These are phyloP conservation scores for Penicillium sp. DNA, from an alignment of 2,329 filamentous ascomycete species.

Conservation along the genomic window DNA sequence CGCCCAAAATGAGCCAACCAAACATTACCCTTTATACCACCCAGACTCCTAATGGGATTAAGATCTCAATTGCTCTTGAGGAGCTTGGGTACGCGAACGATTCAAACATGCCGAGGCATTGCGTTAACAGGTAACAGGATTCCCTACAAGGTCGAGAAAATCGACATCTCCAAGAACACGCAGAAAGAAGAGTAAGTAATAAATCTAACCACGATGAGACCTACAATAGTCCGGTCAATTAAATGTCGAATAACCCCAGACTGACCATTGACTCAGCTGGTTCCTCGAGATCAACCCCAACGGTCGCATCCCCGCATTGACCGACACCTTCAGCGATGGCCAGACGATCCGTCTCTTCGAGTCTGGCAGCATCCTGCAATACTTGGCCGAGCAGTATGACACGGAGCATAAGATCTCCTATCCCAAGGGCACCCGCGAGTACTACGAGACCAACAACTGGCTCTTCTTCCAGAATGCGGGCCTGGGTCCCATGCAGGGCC, in stretches of 20 bases:
- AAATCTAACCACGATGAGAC: neutral
- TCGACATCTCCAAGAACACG: constrained; percentile 72
- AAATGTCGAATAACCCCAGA: neutral
- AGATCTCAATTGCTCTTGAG: constrained; percentile 82
- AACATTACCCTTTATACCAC: constrained; percentile 81
- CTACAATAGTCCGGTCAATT: neutral
- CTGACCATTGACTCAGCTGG: constrained; percentile 55
- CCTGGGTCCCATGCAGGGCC: constrained; percentile 79
- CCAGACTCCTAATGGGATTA: constrained; percentile 86
- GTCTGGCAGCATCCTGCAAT: constrained; percentile 80
- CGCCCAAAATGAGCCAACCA: constrained; percentile 41
- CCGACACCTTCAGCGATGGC: constrained; percentile 75
- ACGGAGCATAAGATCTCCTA: constrained; percentile 80
- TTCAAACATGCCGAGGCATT: neutral
- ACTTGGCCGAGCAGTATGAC: constrained; percentile 81
- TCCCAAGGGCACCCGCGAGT: constrained; percentile 69
- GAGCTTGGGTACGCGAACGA: constrained; percentile 64
- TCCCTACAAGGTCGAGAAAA: constrained; percentile 73
- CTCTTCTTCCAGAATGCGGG: constrained; percentile 77
- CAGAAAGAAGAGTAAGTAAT: constrained; percentile 66
- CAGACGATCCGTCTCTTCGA: constrained; percentile 77
- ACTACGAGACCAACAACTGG: constrained; percentile 81
- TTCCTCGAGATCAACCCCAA: constrained; percentile 93
- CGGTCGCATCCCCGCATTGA: constrained; percentile 84
- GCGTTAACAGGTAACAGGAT: constrained; percentile 46